Evolutionary conservation across 495 filamentous ascomycete species (phyloP), one percentile per base, ranked within the genome.

Genomic region (Talaromyces proteolyticus): DNA sequence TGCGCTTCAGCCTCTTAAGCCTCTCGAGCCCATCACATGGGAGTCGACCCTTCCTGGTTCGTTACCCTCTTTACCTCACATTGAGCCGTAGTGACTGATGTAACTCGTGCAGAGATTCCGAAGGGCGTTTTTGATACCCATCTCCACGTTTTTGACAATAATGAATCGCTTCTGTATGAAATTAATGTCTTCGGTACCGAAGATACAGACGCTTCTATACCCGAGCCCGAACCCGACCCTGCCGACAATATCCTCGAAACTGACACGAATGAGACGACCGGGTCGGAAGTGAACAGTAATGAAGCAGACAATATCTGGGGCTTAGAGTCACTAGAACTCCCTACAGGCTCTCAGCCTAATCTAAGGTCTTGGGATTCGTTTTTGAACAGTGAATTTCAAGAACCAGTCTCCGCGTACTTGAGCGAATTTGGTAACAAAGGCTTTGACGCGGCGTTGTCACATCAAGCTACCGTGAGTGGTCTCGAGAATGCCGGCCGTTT

Each of bases 341-440:
- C 42, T 0, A 12, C 51, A 3, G 47, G 25, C 12, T 37, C 43
- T 36, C 20, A 63, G 21, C 61, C 69, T 22, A 69, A 74, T 42
- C 78, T 77, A 53, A 81, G 70, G 54, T 87, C 80, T 19, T 96
- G 90, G 91, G 88, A 94, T 49, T 74, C 57, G 2, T 91, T 87
- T 59, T 66, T 76, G 8, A 52, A 77, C 37, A 57, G 56, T 10
- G 40, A 54, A 6, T 69, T 65, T 36, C 55, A 63, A 14, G 76
- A 81, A 49, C 67, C 62, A 0, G 57, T 61, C 21, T 78, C 82
- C 16, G 66, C 78, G 37, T 91, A 92, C 51, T 74, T 95, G 25
- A 88, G 82, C 3, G 92, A 96, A 62, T 82, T 85, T 11, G 87
- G 89, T 0, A 72, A 87, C 2, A 64, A 64, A 18, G 79, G 80